Evolutionary conservation across 208 protist species (phyloP).

Genomic region (Crithidia sp.): DNA sequence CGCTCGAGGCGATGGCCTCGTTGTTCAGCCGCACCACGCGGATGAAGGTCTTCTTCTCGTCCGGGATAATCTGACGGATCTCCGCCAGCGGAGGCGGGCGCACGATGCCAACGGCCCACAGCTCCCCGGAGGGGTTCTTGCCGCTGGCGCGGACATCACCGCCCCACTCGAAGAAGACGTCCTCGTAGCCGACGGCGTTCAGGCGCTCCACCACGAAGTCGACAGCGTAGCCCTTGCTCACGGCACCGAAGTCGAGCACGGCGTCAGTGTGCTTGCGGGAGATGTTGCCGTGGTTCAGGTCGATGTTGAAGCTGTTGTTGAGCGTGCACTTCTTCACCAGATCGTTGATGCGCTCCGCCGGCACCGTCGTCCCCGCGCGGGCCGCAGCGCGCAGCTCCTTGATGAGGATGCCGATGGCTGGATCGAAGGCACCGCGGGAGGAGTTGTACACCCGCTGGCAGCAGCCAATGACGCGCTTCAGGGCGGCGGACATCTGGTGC

Average conservation of each 20-base stretch:
- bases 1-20: constrained; percentile 66
- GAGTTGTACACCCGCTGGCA: constrained; percentile 53
- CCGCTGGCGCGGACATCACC: constrained; percentile 59
- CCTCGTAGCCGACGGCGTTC: constrained; percentile 37
- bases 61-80: constrained; percentile 27
- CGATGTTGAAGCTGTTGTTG: constrained; percentile 52
- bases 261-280: constrained; percentile 49
- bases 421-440: constrained; percentile 61
- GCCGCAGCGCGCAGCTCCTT: constrained; percentile 39
- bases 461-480: constrained; percentile 57
- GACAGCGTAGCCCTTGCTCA: constrained; percentile 71
- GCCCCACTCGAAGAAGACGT: constrained; percentile 75
- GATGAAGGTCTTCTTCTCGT: constrained; percentile 47
- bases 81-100: constrained; percentile 54
- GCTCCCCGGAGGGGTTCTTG: constrained; percentile 37
- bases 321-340: constrained; percentile 45
- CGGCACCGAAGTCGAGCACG: constrained; percentile 58
- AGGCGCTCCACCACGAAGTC: constrained; percentile 64
- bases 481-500: constrained; percentile 64
- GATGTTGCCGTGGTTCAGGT: constrained; percentile 52
- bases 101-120: constrained; percentile 61
- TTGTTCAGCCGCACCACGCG: constrained; percentile 62
- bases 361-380: constrained; percentile 29
- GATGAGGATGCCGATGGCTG: constrained; percentile 41
- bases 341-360: constrained; percentile 29